Evolutionary conservation across 2,329 filamentous ascomycete genomes (phyloP).

Genomic region (Phyllachora maydis): DNA sequence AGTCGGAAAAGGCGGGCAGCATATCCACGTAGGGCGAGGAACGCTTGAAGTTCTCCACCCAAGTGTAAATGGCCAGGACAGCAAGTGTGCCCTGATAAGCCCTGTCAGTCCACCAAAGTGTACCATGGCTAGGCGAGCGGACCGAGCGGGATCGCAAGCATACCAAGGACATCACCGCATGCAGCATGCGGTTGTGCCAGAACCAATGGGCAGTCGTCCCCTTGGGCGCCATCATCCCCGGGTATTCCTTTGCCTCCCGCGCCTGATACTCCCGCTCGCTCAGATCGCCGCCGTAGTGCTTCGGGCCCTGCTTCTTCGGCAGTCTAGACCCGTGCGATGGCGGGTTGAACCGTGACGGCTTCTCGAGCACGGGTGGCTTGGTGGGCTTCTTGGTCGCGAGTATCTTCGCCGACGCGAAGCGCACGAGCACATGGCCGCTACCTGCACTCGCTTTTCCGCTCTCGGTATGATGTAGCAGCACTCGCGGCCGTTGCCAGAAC

Average conservation of each 20-base stretch:
- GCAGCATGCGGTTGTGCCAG: conserved; percentile 54
- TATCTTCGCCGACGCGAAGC: conserved; percentile 8
- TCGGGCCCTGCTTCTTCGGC: conserved; percentile 25
- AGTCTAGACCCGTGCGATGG: conserved; percentile 69
- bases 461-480: too few species aligned
- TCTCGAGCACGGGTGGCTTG: conserved; percentile 56
- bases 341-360: conserved; percentile 77
- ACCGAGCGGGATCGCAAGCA: conserved; percentile 8
- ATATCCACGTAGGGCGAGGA: conserved; percentile 65
- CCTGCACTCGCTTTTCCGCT: too few species aligned
- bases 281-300: conserved; percentile 56
- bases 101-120: conserved; percentile 1
- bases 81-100: conserved; percentile 39
- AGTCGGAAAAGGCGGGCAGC: conserved; percentile 48
- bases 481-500: conserved; percentile 34
- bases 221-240: conserved; percentile 70
- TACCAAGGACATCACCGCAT: conserved; percentile 72
- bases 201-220: conserved; percentile 75
- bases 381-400: conserved; percentile 11
- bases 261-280: conserved; percentile 41
- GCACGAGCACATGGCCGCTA: conserved; percentile 11
- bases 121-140: not conserved
- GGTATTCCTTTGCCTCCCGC: conserved; percentile 57
- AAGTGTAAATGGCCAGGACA: conserved; percentile 49
- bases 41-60: conserved; percentile 57